These are phyloP conservation scores for Psilocybe cyanescens DNA, from an alignment of 768 basidiomycete species.

Conservation along the genomic window DNA sequence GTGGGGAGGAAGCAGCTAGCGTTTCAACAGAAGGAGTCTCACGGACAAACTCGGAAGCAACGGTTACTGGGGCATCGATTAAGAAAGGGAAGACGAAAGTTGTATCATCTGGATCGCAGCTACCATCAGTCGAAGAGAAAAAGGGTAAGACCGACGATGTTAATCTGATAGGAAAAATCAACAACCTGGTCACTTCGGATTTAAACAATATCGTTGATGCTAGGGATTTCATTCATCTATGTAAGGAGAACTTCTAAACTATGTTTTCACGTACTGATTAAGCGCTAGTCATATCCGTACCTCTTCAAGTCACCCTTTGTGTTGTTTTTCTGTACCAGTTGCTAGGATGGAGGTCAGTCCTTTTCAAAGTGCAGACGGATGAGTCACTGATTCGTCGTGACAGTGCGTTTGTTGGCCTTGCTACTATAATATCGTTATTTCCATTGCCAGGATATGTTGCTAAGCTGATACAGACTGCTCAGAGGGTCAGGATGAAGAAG, in stretches of 20 bases:
- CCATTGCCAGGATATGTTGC: constrained; percentile 65
- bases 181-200: constrained; percentile 46
- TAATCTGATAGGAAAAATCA: constrained; percentile 75
- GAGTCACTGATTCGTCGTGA: constrained; percentile 17
- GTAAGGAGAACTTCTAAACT: background rate
- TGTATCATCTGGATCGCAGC: background rate
- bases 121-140: background rate
- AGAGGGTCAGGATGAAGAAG: constrained; percentile 48
- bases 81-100: constrained; percentile 5
- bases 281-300: constrained; percentile 37
- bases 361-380: constrained; percentile 20
- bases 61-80: background rate
- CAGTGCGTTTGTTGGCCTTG: constrained; percentile 61
- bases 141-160: background rate
- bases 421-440: constrained; percentile 51
- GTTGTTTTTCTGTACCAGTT: constrained; percentile 48
- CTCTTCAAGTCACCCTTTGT: constrained; percentile 42
- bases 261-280: constrained; percentile 7
- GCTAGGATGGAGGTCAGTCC: constrained; percentile 47
- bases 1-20: background rate
- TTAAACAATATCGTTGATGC: constrained; percentile 37
- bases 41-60: background rate
- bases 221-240: constrained; percentile 22
- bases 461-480: constrained; percentile 45
- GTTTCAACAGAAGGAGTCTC: background rate